Evolutionary conservation across 345 rosid species (phyloP).

Genomic region (Populus euphratica): DNA sequence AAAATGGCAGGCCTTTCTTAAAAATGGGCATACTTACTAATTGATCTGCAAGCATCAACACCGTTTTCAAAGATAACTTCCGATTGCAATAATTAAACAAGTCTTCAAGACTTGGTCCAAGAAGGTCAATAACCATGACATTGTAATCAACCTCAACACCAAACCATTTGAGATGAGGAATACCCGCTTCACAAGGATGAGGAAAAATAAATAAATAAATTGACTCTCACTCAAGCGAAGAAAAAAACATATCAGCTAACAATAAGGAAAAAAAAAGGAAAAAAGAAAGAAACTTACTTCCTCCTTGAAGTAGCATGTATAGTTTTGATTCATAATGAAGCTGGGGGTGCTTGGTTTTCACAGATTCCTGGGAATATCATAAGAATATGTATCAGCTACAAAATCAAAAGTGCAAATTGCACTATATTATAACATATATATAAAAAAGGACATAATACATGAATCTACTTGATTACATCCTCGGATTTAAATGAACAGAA

Average conservation of each 20-base stretch:
- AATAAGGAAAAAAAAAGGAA: background rate
- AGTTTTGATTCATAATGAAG: constrained; percentile 82
- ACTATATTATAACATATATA: background rate
- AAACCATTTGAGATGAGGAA: constrained; percentile 79
- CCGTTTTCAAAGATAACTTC: constrained; percentile 67
- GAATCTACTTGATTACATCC: background rate
- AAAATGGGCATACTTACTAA: constrained; percentile 38
- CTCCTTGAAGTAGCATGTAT: constrained; percentile 86
- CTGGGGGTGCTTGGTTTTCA: constrained; percentile 81
- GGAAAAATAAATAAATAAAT: constrained; percentile 1
- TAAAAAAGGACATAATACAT: background rate
- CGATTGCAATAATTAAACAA: constrained; percentile 73
- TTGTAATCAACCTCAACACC: constrained; percentile 81
- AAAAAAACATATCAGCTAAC: background rate
- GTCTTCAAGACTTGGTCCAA: constrained; percentile 86
- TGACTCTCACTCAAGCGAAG: background rate
- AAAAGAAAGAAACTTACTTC: constrained; percentile 48
- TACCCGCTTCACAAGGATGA: constrained; percentile 49
- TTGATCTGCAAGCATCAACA: constrained; percentile 88
- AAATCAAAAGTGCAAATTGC: background rate
- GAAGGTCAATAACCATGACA: constrained; percentile 83
- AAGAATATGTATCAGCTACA: background rate
- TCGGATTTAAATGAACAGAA: background rate
- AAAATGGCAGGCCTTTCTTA: background rate
- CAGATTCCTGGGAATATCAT: constrained; percentile 51